These are phyloP conservation scores for Dillenia suffruticosa DNA, from an alignment of 164 flowering plant species.

Conservation along the genomic window DNA sequence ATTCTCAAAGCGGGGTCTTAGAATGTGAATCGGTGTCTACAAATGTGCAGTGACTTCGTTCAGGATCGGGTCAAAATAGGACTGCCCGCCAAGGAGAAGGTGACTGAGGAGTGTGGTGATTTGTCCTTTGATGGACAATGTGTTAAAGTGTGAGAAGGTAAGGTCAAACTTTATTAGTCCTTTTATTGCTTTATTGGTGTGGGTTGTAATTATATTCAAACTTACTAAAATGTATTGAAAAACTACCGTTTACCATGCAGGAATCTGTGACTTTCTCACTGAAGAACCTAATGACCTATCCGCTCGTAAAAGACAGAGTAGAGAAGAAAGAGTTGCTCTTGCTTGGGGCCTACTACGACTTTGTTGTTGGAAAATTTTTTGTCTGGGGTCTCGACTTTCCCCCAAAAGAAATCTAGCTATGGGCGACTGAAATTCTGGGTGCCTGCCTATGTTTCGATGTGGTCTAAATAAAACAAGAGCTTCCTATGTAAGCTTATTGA, in stretches of 20 bases:
- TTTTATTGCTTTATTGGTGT: neutral
- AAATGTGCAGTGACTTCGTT: constrained; percentile 23
- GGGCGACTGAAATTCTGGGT: too few relatives aligned
- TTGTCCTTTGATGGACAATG: constrained; percentile 3
- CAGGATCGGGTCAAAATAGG: constrained; percentile 28
- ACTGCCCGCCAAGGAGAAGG: constrained; percentile 22
- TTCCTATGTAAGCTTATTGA: too few relatives aligned
- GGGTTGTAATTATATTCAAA: too few relatives aligned
- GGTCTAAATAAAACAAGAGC: too few relatives aligned
- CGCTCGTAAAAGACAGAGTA: constrained; percentile 28
- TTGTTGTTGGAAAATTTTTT: constrained; percentile 27
- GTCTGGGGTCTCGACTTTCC: constrained; percentile 18
- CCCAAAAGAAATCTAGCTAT: too few relatives aligned
- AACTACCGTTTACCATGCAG: constrained; percentile 15
- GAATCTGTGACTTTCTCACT: constrained; percentile 36
- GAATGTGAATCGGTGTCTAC: too few relatives aligned
- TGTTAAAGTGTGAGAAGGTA: constrained; percentile 23
- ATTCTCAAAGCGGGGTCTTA: too few relatives aligned
- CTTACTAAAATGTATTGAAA: neutral
- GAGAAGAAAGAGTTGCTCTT: constrained; percentile 12
- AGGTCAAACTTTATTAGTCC: neutral
- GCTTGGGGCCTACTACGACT: constrained; percentile 39
- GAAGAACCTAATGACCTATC: constrained; percentile 30
- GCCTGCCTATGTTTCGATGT: too few relatives aligned
- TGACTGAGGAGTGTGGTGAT: neutral